Base-by-base conservation (phyloP, 2,329 filamentous ascomycete species). In the Diaporthe longicolla region DNA sequence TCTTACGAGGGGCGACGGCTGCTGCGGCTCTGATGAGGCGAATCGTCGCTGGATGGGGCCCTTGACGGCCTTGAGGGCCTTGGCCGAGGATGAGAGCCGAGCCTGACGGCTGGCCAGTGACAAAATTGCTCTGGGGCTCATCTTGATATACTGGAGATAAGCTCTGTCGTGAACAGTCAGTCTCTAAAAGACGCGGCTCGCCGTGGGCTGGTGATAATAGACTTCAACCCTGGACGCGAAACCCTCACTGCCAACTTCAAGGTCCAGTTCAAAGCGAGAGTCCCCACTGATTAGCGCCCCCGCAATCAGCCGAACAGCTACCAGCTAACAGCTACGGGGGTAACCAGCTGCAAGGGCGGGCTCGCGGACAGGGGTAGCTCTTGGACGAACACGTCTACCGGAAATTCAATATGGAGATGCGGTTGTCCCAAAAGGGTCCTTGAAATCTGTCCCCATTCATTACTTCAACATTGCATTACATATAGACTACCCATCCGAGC, bases 371-470 rank as follows among this genome's bases (percentile, higher is more conserved):
- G 73, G 63, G 65, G 48, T 70, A 35, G 57, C 50, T 52, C 45
- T 59, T 55, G 68, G 72, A 63, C 59, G 72, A 75, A 75, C 71
- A 73, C 74, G 74, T 75, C 74, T 74, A 52, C 68, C 71, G 68
- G 70, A 68, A 68, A 71, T 61, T 61, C 55, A 54, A 58, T 73
- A 57, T 61, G 55, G 52, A 68, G 71, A 75, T 73, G 61, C 68
- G 72, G 58, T 72, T 70, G 66, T 63, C 69, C 57, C 35, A 54
- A 43, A 29, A 6, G 37, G 63, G 63, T 40, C 63, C 63, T 45
- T 78, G 77, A 78, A 79, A 79, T 78, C 77, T 79, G 78, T 78
- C 78, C 78, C 63, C 63, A 68, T 68, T 68, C 63, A 68, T 40
- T 68, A 29, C 32, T 52, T 68, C 48, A 21, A 54, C 63, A 54